These are phyloP conservation scores for Paecilomyces variotii DNA, from an alignment of 2,329 filamentous ascomycete species.

Conservation along the genomic window DNA sequence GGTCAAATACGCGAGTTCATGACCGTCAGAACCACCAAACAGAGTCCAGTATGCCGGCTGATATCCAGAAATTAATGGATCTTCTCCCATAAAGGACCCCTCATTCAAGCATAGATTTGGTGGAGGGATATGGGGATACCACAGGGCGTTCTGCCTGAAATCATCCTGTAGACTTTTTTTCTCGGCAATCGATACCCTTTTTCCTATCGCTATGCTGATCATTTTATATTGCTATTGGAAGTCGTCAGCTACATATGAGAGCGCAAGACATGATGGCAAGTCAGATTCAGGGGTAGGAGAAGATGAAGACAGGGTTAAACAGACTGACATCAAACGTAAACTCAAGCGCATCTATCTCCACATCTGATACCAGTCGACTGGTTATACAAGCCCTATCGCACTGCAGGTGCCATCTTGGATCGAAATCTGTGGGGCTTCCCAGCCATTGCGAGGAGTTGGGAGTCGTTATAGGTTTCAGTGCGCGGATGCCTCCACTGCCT, in stretches of 20 bases:
- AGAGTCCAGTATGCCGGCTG: neutral
- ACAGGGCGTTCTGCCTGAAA: neutral
- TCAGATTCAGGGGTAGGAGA: neutral
- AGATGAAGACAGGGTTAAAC: neutral
- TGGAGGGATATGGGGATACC: neutral
- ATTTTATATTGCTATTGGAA: neutral
- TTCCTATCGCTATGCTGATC: neutral
- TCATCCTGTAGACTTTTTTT: neutral
- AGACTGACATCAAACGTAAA: neutral
- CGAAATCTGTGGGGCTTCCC: neutral
- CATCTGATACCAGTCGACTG: neutral
- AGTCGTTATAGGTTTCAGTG: neutral
- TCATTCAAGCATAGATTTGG: neutral
- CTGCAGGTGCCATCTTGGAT: neutral
- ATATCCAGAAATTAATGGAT: neutral
- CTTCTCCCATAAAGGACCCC: neutral
- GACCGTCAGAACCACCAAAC: neutral
- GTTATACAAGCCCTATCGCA: neutral
- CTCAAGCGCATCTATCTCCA: neutral
- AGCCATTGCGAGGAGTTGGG: neutral
- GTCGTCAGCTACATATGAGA: neutral
- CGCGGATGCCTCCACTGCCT: neutral
- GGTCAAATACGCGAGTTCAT: too few species aligned
- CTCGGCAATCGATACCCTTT: neutral
- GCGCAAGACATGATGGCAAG: neutral